Conservation (phyloP, 108 stramenopile genomes). For the Cyclostephanos invisitatus region DNA sequence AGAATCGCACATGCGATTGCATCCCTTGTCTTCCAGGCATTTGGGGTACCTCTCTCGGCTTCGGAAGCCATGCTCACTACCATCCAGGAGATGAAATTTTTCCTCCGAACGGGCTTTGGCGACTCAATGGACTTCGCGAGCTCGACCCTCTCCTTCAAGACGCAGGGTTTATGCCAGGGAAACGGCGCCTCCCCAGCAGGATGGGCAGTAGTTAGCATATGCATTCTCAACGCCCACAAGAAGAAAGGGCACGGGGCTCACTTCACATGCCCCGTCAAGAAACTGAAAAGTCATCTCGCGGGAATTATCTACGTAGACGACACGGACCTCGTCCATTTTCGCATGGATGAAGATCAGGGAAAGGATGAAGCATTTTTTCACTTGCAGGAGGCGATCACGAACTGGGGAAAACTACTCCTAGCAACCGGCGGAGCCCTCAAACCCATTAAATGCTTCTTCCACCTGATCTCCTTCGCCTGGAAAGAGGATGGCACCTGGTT, state of each 20-base stretch:
- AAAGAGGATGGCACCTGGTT: slow-evolving; percentile 8
- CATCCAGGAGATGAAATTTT: slow-evolving; percentile 10
- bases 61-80: background rate
- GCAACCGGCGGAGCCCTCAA: slow-evolving; percentile 19
- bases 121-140: background rate
- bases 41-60: background rate
- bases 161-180: background rate
- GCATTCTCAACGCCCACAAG: too few species aligned
- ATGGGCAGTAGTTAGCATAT: too few species aligned
- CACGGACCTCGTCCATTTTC: background rate
- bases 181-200: too few species aligned
- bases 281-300: background rate
- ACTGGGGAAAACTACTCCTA: slow-evolving; percentile 19
- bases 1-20: background rate
- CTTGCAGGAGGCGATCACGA: slow-evolving; percentile 1
- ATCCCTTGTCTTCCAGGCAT: slow-evolving; percentile 6
- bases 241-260: background rate
- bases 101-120: slow-evolving; percentile 1
- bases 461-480: slow-evolving; percentile 19
- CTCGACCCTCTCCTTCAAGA: background rate
- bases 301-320: background rate
- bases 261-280: background rate
- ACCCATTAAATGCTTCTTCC: slow-evolving; percentile 10
- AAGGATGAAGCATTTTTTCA: background rate
- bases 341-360: background rate